Conservation (phyloP, 768 basidiomycete genomes). For the Boletus rex-veris region DNA sequence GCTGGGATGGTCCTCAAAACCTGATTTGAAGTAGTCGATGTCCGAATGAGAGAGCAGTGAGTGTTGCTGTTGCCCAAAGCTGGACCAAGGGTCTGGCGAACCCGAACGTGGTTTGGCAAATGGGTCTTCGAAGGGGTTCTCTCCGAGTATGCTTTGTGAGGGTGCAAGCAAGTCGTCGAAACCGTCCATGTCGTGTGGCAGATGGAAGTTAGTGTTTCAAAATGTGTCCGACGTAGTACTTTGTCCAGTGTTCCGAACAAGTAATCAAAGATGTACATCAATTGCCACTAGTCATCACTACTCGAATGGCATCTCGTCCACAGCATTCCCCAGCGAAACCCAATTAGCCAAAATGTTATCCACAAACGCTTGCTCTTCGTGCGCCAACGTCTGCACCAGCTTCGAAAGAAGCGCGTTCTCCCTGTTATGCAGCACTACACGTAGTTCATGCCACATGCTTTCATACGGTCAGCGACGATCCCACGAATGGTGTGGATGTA, state of each 20-base stretch:
- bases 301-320: constrained; percentile 85
- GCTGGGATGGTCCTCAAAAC: constrained; percentile 26
- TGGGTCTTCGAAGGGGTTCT: constrained; percentile 74
- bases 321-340: constrained; percentile 63
- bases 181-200: constrained; percentile 51
- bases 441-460: constrained; percentile 96
- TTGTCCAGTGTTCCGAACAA: too few species aligned
- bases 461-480: constrained; percentile 4
- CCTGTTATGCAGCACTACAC: constrained; percentile 85
- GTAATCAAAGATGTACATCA: constrained; percentile 5
- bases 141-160: constrained; percentile 59
- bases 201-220: not conserved
- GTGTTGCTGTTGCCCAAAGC: constrained; percentile 42
- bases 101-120: constrained; percentile 58
- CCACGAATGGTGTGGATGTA: not conserved
- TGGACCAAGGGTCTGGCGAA: constrained; percentile 78
- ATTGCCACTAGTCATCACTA: constrained; percentile 32
- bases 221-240: not conserved
- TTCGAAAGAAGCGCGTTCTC: constrained; percentile 81
- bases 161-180: constrained; percentile 74
- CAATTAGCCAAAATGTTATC: constrained; percentile 67
- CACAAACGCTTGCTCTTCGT: constrained; percentile 68
- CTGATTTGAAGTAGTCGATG: constrained; percentile 28
- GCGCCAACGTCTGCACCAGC: constrained; percentile 67
- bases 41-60: constrained; percentile 18